phyloP scores from a whole-genome alignment of 1,284 basidiomycete genomes.

The Rhodotorula sp. region DNA sequence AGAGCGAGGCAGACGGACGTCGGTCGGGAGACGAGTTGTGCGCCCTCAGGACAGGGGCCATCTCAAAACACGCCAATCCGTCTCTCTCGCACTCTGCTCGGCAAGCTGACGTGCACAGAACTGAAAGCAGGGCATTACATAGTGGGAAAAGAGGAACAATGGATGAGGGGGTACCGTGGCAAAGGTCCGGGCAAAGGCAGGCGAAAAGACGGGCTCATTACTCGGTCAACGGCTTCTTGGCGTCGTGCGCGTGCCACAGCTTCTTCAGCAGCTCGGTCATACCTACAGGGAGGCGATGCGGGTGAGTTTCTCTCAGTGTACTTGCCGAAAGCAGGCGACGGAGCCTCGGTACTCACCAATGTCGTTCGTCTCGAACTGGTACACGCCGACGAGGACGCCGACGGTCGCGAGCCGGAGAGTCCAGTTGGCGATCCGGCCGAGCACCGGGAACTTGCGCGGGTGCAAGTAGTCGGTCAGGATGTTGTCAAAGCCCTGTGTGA shows the following conservation, averaged over 20 bases:
- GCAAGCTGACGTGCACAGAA: too few species aligned
- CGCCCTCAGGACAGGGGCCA: too few species aligned
- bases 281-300: constrained; percentile 52
- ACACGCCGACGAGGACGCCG: constrained; percentile 83
- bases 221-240: background rate
- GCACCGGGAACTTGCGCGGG: constrained; percentile 81
- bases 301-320: background rate
- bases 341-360: constrained; percentile 61
- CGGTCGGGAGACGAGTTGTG: too few species aligned
- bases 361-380: constrained; percentile 97
- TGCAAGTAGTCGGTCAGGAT: constrained; percentile 76
- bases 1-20: too few species aligned
- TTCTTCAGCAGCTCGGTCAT: constrained; percentile 68
- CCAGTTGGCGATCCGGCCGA: constrained; percentile 73
- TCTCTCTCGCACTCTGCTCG: too few species aligned
- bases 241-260: constrained; percentile 59
- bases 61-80: too few species aligned
- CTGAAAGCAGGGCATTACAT: too few species aligned
- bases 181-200: background rate
- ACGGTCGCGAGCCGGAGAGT: constrained; percentile 72
- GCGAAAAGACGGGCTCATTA: background rate
- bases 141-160: constrained; percentile 7
- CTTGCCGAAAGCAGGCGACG: background rate
- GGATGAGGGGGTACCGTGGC: constrained; percentile 2
- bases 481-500: constrained; percentile 47